A percentile compares a stretch with the other conserved stretches of the same genome.
Conservation (phyloP, 23 red algal genomes). For the Gracilaria gracilis region DNA sequence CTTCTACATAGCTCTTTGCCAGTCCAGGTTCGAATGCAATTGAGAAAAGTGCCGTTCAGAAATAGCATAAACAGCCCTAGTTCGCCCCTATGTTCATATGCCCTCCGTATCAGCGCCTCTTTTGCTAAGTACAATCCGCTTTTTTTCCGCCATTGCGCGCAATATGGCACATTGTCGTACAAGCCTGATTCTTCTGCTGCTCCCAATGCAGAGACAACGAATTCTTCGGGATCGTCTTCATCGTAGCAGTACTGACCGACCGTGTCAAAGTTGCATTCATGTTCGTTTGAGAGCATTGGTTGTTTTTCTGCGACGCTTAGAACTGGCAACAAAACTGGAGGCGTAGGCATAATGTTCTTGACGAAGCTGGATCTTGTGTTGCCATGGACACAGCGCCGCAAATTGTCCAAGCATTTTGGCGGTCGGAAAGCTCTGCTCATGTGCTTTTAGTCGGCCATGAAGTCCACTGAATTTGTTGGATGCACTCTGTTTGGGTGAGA, state of each 20-base stretch:
- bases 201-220: neutral
- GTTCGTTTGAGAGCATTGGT: neutral
- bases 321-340: too few relatives aligned
- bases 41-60: neutral
- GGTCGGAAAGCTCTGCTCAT: too few relatives aligned
- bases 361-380: too few relatives aligned
- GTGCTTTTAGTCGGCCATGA: too few relatives aligned
- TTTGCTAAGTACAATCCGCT: neutral
- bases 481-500: too few relatives aligned
- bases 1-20: neutral
- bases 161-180: neutral
- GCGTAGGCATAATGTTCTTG: too few relatives aligned
- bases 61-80: neutral
- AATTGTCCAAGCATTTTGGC: too few relatives aligned
- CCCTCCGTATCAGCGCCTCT: neutral
- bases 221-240: neutral
- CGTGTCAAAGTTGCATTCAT: neutral
- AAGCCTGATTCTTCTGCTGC: neutral
- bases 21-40: conserved; percentile 11
- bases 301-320: too few relatives aligned
- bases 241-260: neutral
- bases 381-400: too few relatives aligned
- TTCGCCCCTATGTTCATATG: neutral
- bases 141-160: neutral
- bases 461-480: too few relatives aligned